These are phyloP conservation scores for Neurospora sp. DNA, from an alignment of 495 filamentous ascomycete species.

Conservation along the genomic window DNA sequence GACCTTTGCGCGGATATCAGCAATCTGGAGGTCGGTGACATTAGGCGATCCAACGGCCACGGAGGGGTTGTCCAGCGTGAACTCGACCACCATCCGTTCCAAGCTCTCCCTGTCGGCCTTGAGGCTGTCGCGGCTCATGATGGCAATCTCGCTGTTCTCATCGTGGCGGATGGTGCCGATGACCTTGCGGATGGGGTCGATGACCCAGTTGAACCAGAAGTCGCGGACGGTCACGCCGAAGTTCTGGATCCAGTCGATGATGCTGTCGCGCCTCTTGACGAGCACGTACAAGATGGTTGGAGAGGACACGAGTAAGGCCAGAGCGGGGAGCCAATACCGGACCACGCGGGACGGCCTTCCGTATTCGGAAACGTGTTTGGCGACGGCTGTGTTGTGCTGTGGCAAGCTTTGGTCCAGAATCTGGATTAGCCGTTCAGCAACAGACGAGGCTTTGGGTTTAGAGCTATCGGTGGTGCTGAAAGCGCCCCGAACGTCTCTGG, in stretches of 20 bases:
- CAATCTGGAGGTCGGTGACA: conserved; percentile 49
- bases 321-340: conserved; percentile 78
- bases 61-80: conserved; percentile 66
- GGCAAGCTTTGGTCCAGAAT: conserved; percentile 38
- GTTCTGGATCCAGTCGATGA: conserved; percentile 65
- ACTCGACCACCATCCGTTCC: conserved; percentile 96
- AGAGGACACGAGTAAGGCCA: conserved; percentile 59
- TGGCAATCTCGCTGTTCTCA: conserved; percentile 78
- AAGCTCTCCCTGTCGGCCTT: conserved; percentile 81
- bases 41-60: conserved; percentile 30
- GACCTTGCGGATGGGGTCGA: conserved; percentile 72
- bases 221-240: conserved; percentile 68
- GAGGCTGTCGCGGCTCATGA: conserved; percentile 87
- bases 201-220: conserved; percentile 93
- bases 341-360: conserved; percentile 68
- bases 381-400: conserved; percentile 42
- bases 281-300: conserved; percentile 72
- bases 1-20: conserved; percentile 63
- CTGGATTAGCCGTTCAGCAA: background rate
- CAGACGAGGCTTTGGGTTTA: background rate
- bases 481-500: background rate
- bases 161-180: conserved; percentile 89
- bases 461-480: background rate
- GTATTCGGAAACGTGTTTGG: conserved; percentile 40
- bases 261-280: conserved; percentile 56